Percentiles rank a stretch among this genome's conserved stretches.
Conservation (phyloP, 768 basidiomycete genomes). For the Auriscalpium vulgare region DNA sequence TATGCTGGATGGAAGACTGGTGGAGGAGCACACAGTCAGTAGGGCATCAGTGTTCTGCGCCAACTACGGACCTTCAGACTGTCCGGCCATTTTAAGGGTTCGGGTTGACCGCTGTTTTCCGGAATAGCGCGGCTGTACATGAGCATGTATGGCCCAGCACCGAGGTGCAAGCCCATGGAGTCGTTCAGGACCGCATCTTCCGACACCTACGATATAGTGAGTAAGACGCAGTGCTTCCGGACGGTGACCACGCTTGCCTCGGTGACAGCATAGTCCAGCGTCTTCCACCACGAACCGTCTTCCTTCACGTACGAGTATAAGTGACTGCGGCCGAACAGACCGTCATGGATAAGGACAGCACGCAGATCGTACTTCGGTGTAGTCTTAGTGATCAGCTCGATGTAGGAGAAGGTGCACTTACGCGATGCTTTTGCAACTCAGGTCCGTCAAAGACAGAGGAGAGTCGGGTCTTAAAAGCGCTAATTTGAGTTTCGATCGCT, state of each 20-base stretch:
- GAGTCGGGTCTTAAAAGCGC: constrained; percentile 35
- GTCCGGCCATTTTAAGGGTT: constrained; percentile 23
- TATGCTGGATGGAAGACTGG: constrained; percentile 29
- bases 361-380: constrained; percentile 68
- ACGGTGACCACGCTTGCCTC: constrained; percentile 34
- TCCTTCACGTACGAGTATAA: constrained; percentile 72
- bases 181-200: constrained; percentile 67
- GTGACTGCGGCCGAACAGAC: constrained; percentile 68
- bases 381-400: neutral
- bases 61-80: constrained; percentile 20
- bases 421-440: constrained; percentile 56
- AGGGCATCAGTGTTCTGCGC: neutral
- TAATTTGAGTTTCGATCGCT: constrained; percentile 50
- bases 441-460: constrained; percentile 49
- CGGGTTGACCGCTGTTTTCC: constrained; percentile 15
- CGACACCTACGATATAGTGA: constrained; percentile 41
- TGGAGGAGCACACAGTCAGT: too few relatives aligned
- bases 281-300: constrained; percentile 74
- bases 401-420: constrained; percentile 18
- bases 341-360: constrained; percentile 70
- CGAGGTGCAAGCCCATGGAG: constrained; percentile 60
- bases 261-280: constrained; percentile 58
- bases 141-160: constrained; percentile 74
- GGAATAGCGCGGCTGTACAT: constrained; percentile 45
- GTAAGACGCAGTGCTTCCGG: neutral